These are phyloP conservation scores for Mollisiaceae sp. DNA, from an alignment of 2,329 filamentous ascomycete genomes.

Conservation along the genomic window DNA sequence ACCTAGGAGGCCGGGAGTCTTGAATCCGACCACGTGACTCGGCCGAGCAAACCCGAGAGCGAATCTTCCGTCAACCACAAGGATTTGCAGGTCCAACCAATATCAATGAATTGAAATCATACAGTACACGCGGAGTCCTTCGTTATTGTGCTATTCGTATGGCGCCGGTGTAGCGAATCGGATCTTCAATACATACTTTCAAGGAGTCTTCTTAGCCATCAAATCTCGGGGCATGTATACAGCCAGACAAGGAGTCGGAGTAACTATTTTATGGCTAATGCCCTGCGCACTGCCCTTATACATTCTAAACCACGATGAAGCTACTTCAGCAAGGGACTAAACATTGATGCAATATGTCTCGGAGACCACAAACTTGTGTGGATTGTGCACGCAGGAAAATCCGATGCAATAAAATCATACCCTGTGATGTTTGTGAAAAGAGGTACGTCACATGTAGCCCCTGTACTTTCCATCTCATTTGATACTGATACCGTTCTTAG, in stretches of 20 bases:
- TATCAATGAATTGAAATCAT: not conserved
- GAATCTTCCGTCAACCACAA: not conserved
- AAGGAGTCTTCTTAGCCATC: too few relatives aligned
- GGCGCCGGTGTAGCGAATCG: too few relatives aligned
- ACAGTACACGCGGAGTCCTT: too few relatives aligned
- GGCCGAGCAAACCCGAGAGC: not conserved
- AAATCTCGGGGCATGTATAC: too few relatives aligned
- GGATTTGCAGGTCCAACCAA: not conserved
- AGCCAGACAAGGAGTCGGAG: too few relatives aligned
- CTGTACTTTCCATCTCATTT: not conserved
- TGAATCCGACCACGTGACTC: not conserved
- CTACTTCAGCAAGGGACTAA: not conserved
- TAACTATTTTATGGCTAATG: too few relatives aligned
- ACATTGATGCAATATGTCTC: slow-evolving; percentile 16
- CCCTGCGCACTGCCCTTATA: not conserved
- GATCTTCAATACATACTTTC: too few relatives aligned
- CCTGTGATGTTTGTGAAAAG: slow-evolving; percentile 47
- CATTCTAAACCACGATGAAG: not conserved
- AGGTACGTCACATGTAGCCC: slow-evolving; percentile 29
- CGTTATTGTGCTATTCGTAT: too few relatives aligned
- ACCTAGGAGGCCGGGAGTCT: too few relatives aligned
- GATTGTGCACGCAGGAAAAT: slow-evolving; percentile 44
- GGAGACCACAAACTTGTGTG: slow-evolving; percentile 39
- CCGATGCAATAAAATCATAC: slow-evolving; percentile 49
- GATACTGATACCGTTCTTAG: slow-evolving; percentile 21